Evolutionary conservation across 805 yeast genomes (phyloP), one percentile per base, ranked within the genome.

Genomic region (Lachancea lanzarotensis): DNA sequence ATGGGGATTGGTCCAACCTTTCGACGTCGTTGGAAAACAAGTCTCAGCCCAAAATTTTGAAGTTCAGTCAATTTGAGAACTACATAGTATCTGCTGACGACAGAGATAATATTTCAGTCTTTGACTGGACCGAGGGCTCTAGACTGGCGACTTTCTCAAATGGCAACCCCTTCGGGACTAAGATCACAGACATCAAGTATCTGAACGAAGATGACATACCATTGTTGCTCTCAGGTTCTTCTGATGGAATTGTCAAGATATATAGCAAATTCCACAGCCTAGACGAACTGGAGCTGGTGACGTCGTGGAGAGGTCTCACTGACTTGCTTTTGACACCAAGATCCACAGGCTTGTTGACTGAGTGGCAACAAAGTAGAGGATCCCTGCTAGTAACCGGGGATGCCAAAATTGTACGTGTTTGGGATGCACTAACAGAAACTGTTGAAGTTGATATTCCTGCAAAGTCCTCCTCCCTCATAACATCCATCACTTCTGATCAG

Each of bases 291-390:
- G 82, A 83, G 53, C 65, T 87, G 42, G 79, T 89, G 2, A 76
- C 95, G 0, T 78, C 96, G 0, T 93, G 98, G 97, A 76, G 96
- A 61, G 96, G 95, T 0, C 71, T 93, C 46, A 84, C 95, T 0
- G 96, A 90, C 61, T 72, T 91, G 57, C 67, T 88, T 15, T 71
- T 88, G 20, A 82, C 95, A 0, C 85, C 91, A 20, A 75, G 86
- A 55, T 82, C 89, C 22, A 79, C 87, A 13, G 96, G 96, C 3
- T 68, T 91, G 42, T 75, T 88, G 16, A 79, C 90, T 10, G 98
- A 93, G 53, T 93, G 98, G 98, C 98, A 91, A 63, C 98, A 93
- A 59, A 83, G 93, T 37, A 71, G 96, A 48, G 98, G 98, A 0
- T 79, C 95, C 0, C 69, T 93, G 32, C 69, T 91, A 43, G 96